Evolutionary conservation across 345 rosid genomes (phyloP), one percentile per base, ranked within the genome.

Genomic region (Zanthoxylum bungeanum): DNA sequence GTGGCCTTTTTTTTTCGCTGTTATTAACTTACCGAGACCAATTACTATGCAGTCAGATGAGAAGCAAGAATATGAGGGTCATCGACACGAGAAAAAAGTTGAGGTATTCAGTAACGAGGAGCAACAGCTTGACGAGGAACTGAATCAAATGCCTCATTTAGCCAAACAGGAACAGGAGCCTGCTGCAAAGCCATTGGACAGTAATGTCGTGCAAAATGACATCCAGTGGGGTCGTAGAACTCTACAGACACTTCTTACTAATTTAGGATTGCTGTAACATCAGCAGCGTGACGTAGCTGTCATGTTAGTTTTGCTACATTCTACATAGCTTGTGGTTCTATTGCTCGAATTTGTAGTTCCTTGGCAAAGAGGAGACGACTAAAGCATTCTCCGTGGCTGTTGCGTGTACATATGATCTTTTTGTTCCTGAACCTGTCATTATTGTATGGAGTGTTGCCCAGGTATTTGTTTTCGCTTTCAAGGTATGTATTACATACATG

Each of bases 191-290:
- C 60, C 64, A 16, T 17, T 33, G 0, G 70, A 42, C 27, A 53
- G 61, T 37, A 22, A 50, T 56, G 78, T 82, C 12, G 19, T 85
- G 75, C 70, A 80, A 67, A 88, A 69, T 8, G 90, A 93, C 75
- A 68, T 89, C 21, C 85, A 75, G 52, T 91, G 97, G 98, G 97
- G 96, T 72, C 83, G 77, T 24, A 81, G 62, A 76, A 77, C 83
- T 4, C 75, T 93, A 50, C 80, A 83, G 66, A 89, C 79, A 78
- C 78, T 93, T 71, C 80, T 93, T 14, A 70, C 64, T 50, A 82
- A 52, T 80, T 77, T 93, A 39, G 83, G 93, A 40, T 72, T 88
- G 61, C 52, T 84, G 64, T 83, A 84, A 11, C n/a, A n/a, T n/a
- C n/a, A n/a, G n/a, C n/a, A n/a, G n/a, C n/a, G n/a, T 0, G 49